Percentiles rank a stretch among this genome's conserved stretches.
Evolutionary conservation across 768 basidiomycete species (phyloP).

Genomic region (Mycena floridula): DNA sequence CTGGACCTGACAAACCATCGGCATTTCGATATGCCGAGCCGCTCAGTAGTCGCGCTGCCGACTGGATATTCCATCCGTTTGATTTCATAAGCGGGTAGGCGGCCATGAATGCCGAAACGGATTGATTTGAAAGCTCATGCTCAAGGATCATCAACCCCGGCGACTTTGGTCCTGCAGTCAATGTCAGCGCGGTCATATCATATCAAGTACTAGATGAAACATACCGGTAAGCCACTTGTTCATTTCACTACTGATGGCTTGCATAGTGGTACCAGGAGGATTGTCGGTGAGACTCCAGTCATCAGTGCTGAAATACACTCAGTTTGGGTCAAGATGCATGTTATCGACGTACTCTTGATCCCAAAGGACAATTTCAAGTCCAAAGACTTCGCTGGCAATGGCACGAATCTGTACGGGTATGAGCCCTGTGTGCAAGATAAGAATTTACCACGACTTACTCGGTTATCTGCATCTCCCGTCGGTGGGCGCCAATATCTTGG

Average conservation of each 20-base stretch:
- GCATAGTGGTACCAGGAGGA: slow-evolving; percentile 30
- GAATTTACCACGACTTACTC: slow-evolving; percentile 72
- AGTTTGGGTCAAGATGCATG: slow-evolving; percentile 14
- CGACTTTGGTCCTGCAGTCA: slow-evolving; percentile 47
- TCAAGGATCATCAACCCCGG: slow-evolving; percentile 82
- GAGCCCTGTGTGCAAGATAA: neutral
- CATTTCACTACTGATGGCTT: slow-evolving; percentile 43
- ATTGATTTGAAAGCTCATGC: slow-evolving; percentile 64
- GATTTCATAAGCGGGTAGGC: slow-evolving; percentile 56
- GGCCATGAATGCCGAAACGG: slow-evolving; percentile 62
- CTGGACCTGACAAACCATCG: neutral
- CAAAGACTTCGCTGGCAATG: slow-evolving; percentile 45
- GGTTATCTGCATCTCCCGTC: slow-evolving; percentile 77
- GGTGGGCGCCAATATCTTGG: slow-evolving; percentile 83
- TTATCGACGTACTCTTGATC: slow-evolving; percentile 67
- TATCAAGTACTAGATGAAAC: slow-evolving; percentile 7
- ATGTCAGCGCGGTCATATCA: neutral
- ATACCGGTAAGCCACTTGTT: slow-evolving; percentile 50
- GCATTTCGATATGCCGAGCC: neutral
- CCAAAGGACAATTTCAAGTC: slow-evolving; percentile 79
- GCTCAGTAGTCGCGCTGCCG: slow-evolving; percentile 40
- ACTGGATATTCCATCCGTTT: slow-evolving; percentile 67
- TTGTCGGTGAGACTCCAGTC: slow-evolving; percentile 63
- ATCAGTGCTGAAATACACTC: slow-evolving; percentile 39
- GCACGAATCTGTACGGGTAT: neutral